Evolutionary conservation across 306 rosid genomes (phyloP), one percentile per base, ranked within the genome.

Genomic region (Benincasa hispida): DNA sequence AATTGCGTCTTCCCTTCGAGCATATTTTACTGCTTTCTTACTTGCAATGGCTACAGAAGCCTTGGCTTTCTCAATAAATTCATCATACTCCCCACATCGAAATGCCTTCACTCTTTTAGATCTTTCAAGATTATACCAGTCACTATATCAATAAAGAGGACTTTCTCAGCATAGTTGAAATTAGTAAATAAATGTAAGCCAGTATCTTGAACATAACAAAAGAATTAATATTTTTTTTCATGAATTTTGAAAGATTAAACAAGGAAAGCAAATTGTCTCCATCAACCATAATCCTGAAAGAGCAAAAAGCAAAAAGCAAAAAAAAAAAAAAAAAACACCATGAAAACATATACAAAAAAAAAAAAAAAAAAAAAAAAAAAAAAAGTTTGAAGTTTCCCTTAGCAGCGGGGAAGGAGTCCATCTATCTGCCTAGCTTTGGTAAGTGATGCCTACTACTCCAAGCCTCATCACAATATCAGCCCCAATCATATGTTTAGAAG

Each of bases 1-100:
- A 84, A 92, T 95, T 60, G 99, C 99, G 83, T 95, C 98, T 85
- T 95, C 99, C 81, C 98, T 89, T 45, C 98, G 93, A 80, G 98
- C 99, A 90, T 95, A 95, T 81, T 95, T 95, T 66, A 87, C 97
- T 10, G 87, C 94, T 80, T 89, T 95, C 87, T 88, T 95, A 86
- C 77, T 91, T 72, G 89, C 80, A 85, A 70, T 88, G 15, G 97
- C 92, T 57, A 89, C 96, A 77, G 92, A 85, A 14, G 87, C 91
- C 86, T 90, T 95, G 32, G 99, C 99, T 82, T 88, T 92, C 84
- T 88, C 97, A 81, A 95, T 95, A 84, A 93, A 90, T 55, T 85
- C 96, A 70, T 90, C 92, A 81, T 92, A 92, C 81, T 95, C 98
- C 72, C 98, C 97, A 66, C 99, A 95, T 60, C 98, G 95, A 86